Conservation (phyloP, 805 yeast genomes). For the Pichia eremophila region DNA sequence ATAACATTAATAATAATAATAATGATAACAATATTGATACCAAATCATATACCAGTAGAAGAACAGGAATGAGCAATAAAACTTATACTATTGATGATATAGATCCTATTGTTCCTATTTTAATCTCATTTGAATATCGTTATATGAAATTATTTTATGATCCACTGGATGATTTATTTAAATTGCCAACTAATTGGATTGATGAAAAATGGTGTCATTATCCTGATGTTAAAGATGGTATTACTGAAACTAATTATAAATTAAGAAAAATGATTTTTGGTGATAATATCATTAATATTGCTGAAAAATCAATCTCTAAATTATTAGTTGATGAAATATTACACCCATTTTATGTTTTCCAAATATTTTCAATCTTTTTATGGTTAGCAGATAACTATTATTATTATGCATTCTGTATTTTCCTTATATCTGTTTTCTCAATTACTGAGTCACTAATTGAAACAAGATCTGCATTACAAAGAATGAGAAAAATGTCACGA, state of each 20-base stretch:
- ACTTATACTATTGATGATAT: slow-evolving; percentile 23
- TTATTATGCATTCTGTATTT: slow-evolving; percentile 89
- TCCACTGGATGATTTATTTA: slow-evolving; percentile 80
- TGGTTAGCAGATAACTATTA: slow-evolving; percentile 92
- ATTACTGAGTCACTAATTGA: slow-evolving; percentile 77
- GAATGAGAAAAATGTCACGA: slow-evolving; percentile 65
- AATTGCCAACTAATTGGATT: slow-evolving; percentile 79
- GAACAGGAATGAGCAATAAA: slow-evolving; percentile 12
- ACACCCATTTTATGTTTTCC: slow-evolving; percentile 94
- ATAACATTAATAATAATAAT: background rate
- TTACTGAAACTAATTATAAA: slow-evolving; percentile 57
- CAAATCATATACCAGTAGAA: background rate
- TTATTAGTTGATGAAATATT: slow-evolving; percentile 78
- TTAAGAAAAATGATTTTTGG: slow-evolving; percentile 73
- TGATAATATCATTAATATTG: slow-evolving; percentile 61
- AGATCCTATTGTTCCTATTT: slow-evolving; percentile 61
- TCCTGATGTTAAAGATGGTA: slow-evolving; percentile 51
- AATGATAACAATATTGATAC: background rate
- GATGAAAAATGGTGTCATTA: slow-evolving; percentile 68
- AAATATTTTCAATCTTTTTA: slow-evolving; percentile 78
- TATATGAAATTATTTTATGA: slow-evolving; percentile 76
- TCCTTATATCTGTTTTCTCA: slow-evolving; percentile 74
- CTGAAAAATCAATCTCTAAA: slow-evolving; percentile 56
- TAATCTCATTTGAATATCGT: slow-evolving; percentile 71
- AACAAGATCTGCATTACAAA: slow-evolving; percentile 62